Base-by-base conservation (phyloP, 176 grass and related monocot genomes). In the Chloris gayana region DNA sequence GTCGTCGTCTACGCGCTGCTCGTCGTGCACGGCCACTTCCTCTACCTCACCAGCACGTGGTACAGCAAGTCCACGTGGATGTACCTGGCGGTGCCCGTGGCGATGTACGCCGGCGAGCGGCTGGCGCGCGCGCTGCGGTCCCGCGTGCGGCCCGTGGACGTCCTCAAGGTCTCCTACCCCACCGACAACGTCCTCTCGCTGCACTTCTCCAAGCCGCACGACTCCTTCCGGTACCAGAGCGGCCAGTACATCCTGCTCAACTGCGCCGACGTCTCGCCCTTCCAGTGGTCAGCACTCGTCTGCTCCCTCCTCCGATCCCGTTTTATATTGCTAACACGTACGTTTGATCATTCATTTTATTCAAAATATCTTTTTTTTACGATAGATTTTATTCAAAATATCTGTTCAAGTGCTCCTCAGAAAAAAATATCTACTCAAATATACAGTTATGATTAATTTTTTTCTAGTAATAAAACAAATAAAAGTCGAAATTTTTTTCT, bases 11-110 rank as follows among this genome's bases (percentile, higher is more conserved):
- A 99, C 84, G 49, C 88, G 30, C 86, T 99, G 41, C 96, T 99
- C 29, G 67, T 99, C 74, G 87, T 99, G 24, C 96, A 99, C 63
- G 96, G 96, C 0, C 72, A 50, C 57, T 95, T 73, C 72, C 90
- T 98, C 38, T 98, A 91, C 87, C 90, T 98, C 33, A 72, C 88
- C 2, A 58, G 86, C 6, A 34, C 86, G 68, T 98, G 96, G 96
- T 82, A 95, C 50, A 93, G 93, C 86, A 98, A 93, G 78, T 64
- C 96, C 46, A 98, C 95, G 39, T 98, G 95, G 95, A 98, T 98
- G 92, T 98, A 98, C 70, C 62, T 98, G 22, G 77, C 90, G 18
- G 54, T 92, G 29, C 95, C 95, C 7, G 31, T 98, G 80, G 67
- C 70, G 11, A 1, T 94, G 59, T 98, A 94, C 84, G 92, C 83